These are phyloP conservation scores for Acrocalymma vagum DNA, from an alignment of 2,329 filamentous ascomycete genomes.

Conservation along the genomic window DNA sequence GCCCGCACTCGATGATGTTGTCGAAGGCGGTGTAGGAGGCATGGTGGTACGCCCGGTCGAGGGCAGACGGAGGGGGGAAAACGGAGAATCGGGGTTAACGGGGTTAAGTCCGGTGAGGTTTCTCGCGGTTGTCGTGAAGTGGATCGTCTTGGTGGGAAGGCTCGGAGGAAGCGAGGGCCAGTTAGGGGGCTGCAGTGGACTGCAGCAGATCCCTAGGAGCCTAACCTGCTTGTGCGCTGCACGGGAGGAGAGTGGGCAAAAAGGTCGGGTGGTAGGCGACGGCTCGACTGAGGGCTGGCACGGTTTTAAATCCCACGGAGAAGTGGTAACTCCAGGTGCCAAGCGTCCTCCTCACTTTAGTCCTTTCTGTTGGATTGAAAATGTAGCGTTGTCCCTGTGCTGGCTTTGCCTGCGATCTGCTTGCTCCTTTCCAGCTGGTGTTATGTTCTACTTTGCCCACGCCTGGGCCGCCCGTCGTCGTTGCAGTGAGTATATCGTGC, in stretches of 20 bases:
- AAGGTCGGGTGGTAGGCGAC: conserved; percentile 20
- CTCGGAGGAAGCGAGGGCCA: conserved; percentile 8
- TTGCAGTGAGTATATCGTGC: no score
- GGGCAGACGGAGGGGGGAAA: background rate
- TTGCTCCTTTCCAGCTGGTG: conserved; percentile 7
- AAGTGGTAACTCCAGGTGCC: conserved; percentile 39
- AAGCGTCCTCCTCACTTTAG: conserved; percentile 11
- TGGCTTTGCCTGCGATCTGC: conserved; percentile 14
- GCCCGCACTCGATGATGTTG: conserved; percentile 76
- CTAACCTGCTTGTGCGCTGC: conserved; percentile 13
- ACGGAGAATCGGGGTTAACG: conserved; percentile 27
- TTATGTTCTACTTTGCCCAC: no score
- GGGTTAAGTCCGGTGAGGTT: conserved; percentile 32
- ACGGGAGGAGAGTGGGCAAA: conserved; percentile 18
- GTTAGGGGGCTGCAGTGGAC: no score
- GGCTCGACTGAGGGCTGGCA: conserved; percentile 22
- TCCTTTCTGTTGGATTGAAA: conserved; percentile 22
- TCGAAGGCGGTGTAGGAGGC: conserved; percentile 81
- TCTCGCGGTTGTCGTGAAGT: background rate
- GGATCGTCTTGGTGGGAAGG: conserved; percentile 4
- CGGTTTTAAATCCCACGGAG: conserved; percentile 39
- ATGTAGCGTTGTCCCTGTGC: conserved; percentile 19
- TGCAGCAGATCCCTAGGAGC: conserved; percentile 5
- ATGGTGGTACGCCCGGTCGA: conserved; percentile 54
- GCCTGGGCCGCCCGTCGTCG: no score